Evolutionary conservation across 805 yeast species (phyloP).

Genomic region (Yamadazyma phyllophila): DNA sequence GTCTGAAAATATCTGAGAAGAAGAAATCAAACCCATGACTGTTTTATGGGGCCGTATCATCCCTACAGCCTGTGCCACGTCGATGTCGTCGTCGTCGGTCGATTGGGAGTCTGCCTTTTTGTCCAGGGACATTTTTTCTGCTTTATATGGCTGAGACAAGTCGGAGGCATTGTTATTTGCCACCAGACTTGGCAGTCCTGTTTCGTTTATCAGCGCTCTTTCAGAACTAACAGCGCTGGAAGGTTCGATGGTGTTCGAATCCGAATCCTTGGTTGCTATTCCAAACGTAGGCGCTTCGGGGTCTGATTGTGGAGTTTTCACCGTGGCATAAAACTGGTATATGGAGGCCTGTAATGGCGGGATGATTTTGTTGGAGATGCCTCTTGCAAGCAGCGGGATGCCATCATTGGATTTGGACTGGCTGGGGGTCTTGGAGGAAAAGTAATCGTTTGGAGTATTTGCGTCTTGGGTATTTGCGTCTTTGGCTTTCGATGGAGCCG

Average conservation of each 20-base stretch:
- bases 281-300: too few relatives aligned
- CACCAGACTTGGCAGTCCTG: too few relatives aligned
- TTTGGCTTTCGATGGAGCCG: not conserved
- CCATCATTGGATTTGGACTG: not conserved
- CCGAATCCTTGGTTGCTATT: not conserved
- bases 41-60: constrained; percentile 24
- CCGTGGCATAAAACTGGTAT: not conserved
- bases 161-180: too few relatives aligned
- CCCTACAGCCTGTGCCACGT: constrained; percentile 25
- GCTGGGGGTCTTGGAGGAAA: not conserved
- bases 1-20: constrained; percentile 29
- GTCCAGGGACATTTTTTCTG: too few relatives aligned
- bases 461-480: not conserved
- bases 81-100: constrained; percentile 23
- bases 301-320: not conserved
- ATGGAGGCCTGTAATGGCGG: constrained; percentile 11
- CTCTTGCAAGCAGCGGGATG: constrained; percentile 1
- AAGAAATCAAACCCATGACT: constrained; percentile 27
- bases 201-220: too few relatives aligned
- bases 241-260: not conserved
- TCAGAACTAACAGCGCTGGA: not conserved
- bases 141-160: too few relatives aligned
- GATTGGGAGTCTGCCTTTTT: not conserved
- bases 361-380: constrained; percentile 2
- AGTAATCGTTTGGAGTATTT: not conserved